A percentile compares a stretch with the other conserved stretches of the same genome.
These are phyloP conservation scores for Plantago elongata DNA, from an alignment of 257 asterid species.

Conservation along the genomic window DNA sequence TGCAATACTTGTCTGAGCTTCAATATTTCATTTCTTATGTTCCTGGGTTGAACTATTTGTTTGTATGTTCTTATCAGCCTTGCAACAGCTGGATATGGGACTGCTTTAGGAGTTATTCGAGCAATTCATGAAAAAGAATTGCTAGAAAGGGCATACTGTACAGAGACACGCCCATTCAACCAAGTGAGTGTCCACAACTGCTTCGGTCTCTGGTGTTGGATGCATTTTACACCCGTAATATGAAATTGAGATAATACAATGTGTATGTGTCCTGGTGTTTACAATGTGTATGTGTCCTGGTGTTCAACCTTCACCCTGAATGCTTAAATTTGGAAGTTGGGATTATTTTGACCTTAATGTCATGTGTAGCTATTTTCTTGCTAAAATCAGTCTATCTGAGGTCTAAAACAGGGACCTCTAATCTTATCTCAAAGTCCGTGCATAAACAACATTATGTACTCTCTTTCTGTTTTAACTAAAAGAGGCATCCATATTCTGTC, in stretches of 20 bases:
- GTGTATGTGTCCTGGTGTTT: not conserved
- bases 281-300: not conserved
- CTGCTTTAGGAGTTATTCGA: slow-evolving; percentile 96
- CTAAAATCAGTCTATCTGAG: too few relatives aligned
- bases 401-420: too few relatives aligned
- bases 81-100: slow-evolving; percentile 99
- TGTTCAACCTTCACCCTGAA: not conserved
- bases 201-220: not conserved
- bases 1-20: slow-evolving; percentile 18
- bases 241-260: not conserved
- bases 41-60: slow-evolving; percentile 20
- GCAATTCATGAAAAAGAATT: slow-evolving; percentile 66
- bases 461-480: too few relatives aligned
- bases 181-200: slow-evolving; percentile 44
- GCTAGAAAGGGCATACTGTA: slow-evolving; percentile 85
- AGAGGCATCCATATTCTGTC: too few relatives aligned
- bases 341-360: not conserved
- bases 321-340: not conserved
- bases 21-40: not conserved
- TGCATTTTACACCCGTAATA: not conserved
- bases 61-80: slow-evolving; percentile 42
- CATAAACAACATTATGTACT: too few relatives aligned
- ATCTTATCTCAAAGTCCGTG: too few relatives aligned
- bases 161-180: slow-evolving; percentile 96
- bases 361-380: too few relatives aligned